Conservation (phyloP, 1,284 basidiomycete species). For the Volvariella surrecta region DNA sequence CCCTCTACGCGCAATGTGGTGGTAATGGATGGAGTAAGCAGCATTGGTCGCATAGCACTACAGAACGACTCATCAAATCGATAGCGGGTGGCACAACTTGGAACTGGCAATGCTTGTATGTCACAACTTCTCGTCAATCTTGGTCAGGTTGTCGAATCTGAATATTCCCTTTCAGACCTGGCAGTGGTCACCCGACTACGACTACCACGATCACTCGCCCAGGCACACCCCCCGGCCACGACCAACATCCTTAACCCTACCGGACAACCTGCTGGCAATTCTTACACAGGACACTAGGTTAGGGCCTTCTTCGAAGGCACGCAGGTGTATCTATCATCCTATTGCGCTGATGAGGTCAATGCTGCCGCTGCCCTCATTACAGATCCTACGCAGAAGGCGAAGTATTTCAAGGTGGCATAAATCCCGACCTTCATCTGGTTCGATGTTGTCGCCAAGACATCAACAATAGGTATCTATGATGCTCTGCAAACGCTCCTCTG, state of each 20-base stretch:
- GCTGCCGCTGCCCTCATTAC: conserved; percentile 42
- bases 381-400: conserved; percentile 36
- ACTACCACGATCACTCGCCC: conserved; percentile 14
- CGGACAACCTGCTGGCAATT: conserved; percentile 34
- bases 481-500: conserved; percentile 32
- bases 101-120: conserved; percentile 52
- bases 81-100: conserved; percentile 43
- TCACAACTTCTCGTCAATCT: conserved; percentile 6
- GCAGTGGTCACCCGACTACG: conserved; percentile 14
- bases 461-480: conserved; percentile 38
- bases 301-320: conserved; percentile 1
- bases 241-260: conserved; percentile 17
- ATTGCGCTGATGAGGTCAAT: conserved; percentile 41
- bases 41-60: background rate
- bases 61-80: too few relatives aligned
- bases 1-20: conserved; percentile 42
- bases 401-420: conserved; percentile 42
- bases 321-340: conserved; percentile 41
- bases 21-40: conserved; percentile 41
- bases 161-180: conserved; percentile 18
- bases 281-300: conserved; percentile 40
- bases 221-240: conserved; percentile 13
- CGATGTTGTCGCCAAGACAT: conserved; percentile 43
- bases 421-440: conserved; percentile 59
- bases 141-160: background rate